Conservation (phyloP, 1,284 basidiomycete species). For the Hymenochaete sp. region DNA sequence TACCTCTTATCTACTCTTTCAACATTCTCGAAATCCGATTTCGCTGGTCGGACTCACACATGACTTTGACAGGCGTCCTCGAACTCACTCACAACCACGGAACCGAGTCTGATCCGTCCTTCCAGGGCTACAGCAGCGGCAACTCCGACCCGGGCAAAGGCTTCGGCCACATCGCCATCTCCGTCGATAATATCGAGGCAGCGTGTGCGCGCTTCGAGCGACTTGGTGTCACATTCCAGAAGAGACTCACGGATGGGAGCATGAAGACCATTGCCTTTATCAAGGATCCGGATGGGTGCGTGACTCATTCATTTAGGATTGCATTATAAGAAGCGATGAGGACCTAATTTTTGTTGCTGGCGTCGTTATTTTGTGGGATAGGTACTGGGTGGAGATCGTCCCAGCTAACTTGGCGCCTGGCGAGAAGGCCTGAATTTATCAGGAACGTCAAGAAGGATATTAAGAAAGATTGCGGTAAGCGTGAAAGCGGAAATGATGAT, state of each 20-base stretch:
- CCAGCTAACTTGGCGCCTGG: conserved; percentile 15
- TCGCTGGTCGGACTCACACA: too few species aligned
- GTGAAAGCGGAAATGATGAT: too few species aligned
- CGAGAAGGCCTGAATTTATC: not conserved
- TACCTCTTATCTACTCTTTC: not conserved
- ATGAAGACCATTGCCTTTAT: conserved; percentile 87
- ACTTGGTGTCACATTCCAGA: conserved; percentile 83
- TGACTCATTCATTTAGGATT: not conserved
- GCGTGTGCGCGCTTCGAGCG: conserved; percentile 82
- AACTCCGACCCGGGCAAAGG: conserved; percentile 77
- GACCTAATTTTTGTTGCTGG: too few species aligned
- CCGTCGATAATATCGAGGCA: conserved; percentile 75
- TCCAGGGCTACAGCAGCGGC: conserved; percentile 75
- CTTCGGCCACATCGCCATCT: conserved; percentile 85
- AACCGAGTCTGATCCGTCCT: conserved; percentile 71
- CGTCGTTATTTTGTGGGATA: conserved; percentile 12
- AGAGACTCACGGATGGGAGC: conserved; percentile 76
- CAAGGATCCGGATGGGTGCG: conserved; percentile 76
- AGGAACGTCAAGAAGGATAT: conserved; percentile 3
- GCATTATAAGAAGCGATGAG: not conserved
- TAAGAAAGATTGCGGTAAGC: too few species aligned
- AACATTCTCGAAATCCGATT: not conserved
- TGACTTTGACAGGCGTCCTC: conserved; percentile 63
- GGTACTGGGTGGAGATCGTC: conserved; percentile 44
- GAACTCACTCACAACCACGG: conserved; percentile 89